These are phyloP conservation scores for Naegleria gruberi DNA, from an alignment of 208 protist species.

Conservation along the genomic window DNA sequence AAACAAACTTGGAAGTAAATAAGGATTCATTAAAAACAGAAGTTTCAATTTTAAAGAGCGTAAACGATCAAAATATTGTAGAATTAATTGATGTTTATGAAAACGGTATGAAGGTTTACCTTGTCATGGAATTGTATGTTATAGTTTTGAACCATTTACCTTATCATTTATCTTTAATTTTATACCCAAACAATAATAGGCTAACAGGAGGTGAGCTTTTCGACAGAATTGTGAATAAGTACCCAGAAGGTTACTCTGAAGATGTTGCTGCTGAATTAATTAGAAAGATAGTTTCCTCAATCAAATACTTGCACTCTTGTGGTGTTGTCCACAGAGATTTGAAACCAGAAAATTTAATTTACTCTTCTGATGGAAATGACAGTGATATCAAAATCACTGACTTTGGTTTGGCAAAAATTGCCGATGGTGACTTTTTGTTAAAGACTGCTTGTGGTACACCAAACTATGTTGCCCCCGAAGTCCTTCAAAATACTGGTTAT, in stretches of 20 bases:
- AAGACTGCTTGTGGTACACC: conserved; percentile 83
- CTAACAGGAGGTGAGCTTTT: conserved; percentile 37
- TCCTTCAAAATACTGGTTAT: conserved; percentile 78
- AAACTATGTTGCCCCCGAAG: conserved; percentile 85
- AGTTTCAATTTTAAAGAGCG: conserved; percentile 33
- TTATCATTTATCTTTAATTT: no score
- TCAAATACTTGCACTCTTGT: background rate
- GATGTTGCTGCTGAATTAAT: background rate
- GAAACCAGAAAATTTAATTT: conserved; percentile 28
- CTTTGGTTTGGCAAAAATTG: conserved; percentile 42
- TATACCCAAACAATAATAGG: background rate
- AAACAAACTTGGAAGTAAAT: conserved; percentile 36
- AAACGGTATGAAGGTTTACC: conserved; percentile 26
- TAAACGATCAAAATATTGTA: conserved; percentile 22
- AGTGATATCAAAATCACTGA: conserved; percentile 42
- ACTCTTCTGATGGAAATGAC: conserved; percentile 28
- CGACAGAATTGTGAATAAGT: conserved; percentile 40
- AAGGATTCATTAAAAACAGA: conserved; percentile 32
- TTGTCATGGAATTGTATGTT: conserved; percentile 40
- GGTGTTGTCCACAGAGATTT: conserved; percentile 22
- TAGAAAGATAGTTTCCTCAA: background rate
- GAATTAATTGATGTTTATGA: conserved; percentile 33
- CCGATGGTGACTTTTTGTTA: conserved; percentile 43
- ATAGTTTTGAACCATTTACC: background rate
- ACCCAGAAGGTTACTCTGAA: conserved; percentile 36